Conservation (phyloP, 2,329 filamentous ascomycete species). For the Claviceps africana region DNA sequence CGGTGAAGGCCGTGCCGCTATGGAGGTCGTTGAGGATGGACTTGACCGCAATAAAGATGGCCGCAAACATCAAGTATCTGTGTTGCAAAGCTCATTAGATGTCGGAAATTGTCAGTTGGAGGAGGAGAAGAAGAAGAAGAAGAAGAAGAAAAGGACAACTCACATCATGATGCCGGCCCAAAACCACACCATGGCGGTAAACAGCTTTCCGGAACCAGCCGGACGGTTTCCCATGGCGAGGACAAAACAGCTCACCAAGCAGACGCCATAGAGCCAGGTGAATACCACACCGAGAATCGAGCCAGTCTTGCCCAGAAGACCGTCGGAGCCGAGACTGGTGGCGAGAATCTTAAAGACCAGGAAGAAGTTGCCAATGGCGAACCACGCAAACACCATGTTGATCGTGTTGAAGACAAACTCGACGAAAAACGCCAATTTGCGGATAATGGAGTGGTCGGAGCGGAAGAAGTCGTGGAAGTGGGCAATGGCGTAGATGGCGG, state of each 20-base stretch:
- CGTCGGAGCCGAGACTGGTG: slow-evolving; percentile 56
- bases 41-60: slow-evolving; percentile 81
- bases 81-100: not conserved
- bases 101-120: not conserved
- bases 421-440: slow-evolving; percentile 80
- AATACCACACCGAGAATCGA: slow-evolving; percentile 78
- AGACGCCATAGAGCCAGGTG: slow-evolving; percentile 89
- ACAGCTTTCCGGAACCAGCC: slow-evolving; percentile 83
- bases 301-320: slow-evolving; percentile 63
- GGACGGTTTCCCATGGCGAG: slow-evolving; percentile 88
- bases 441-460: slow-evolving; percentile 72
- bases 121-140: not conserved
- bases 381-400: slow-evolving; percentile 98
- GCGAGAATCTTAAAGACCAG: slow-evolving; percentile 96
- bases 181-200: slow-evolving; percentile 96
- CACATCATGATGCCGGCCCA: slow-evolving; percentile 92
- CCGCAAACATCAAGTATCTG: slow-evolving; percentile 85
- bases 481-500: slow-evolving; percentile 83
- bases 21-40: slow-evolving; percentile 62
- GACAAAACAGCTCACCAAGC: slow-evolving; percentile 87
- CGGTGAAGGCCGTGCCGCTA: slow-evolving; percentile 47
- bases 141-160: slow-evolving; percentile 20
- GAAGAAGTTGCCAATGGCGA: slow-evolving; percentile 97
- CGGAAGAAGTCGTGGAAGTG: slow-evolving; percentile 96
- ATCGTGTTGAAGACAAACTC: slow-evolving; percentile 91